Evolutionary conservation across 192 early-diverging fungal species (phyloP).

Genomic region (Umbelopsis vinacea): DNA sequence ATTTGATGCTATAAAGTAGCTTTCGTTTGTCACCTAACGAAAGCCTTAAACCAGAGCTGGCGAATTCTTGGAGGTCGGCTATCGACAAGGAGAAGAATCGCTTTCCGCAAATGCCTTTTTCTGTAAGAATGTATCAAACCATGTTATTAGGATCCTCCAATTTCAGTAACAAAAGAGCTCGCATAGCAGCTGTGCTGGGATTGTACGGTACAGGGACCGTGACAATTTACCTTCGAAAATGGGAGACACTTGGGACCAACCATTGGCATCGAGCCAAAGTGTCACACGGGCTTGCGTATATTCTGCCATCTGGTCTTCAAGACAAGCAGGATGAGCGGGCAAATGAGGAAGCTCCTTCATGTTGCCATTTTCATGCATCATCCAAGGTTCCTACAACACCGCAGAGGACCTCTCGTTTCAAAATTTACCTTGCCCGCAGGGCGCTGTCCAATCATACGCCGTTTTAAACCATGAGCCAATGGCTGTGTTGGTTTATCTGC

Average conservation of each 20-base stretch:
- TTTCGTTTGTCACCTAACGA: constrained; percentile 9
- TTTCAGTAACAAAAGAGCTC: background rate
- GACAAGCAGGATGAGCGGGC: background rate
- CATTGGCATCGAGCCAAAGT: constrained; percentile 17
- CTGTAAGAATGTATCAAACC: background rate
- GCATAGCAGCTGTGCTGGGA: background rate
- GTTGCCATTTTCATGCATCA: constrained; percentile 23
- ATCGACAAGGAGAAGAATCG: constrained; percentile 4
- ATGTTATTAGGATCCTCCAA: background rate
- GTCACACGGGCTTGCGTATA: constrained; percentile 13
- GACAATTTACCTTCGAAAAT: constrained; percentile 12
- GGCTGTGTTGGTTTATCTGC: background rate
- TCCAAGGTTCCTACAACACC: constrained; percentile 2
- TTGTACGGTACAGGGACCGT: background rate
- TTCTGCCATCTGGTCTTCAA: constrained; percentile 15
- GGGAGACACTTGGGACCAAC: constrained; percentile 7
- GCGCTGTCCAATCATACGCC: background rate
- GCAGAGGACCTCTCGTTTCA: background rate
- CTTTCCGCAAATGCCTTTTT: constrained; percentile 5
- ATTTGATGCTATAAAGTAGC: constrained; percentile 7
- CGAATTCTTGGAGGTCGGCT: background rate
- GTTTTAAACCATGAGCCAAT: constrained; percentile 3
- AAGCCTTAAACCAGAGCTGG: constrained; percentile 6
- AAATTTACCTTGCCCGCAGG: background rate
- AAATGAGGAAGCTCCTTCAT: constrained; percentile 21